A percentile compares a stretch with the other conserved stretches of the same genome.
Evolutionary conservation across 2,329 filamentous ascomycete species (phyloP).

Genomic region (Tolypocladium ovalisporum): DNA sequence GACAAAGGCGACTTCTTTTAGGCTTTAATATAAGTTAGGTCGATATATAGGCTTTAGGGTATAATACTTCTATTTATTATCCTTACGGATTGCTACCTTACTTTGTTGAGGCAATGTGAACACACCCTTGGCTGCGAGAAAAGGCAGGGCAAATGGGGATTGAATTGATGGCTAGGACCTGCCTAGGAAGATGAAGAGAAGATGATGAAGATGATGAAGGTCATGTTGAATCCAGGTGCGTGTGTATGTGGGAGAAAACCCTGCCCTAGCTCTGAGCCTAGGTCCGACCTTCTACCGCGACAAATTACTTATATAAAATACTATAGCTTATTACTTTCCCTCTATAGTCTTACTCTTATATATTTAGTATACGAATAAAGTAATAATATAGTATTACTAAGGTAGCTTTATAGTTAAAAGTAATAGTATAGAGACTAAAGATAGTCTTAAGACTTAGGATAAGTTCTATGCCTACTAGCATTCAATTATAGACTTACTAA

Average conservation of each 20-base stretch:
- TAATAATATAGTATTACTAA: conserved; percentile 6
- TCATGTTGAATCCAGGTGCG: too few species aligned
- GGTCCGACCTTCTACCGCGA: too few species aligned
- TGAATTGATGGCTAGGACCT: too few species aligned
- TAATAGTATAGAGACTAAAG: neutral
- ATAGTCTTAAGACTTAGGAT: conserved; percentile 1
- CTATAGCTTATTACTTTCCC: conserved; percentile 5
- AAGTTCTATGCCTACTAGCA: conserved; percentile 10
- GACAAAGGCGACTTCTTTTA: conserved; percentile 7
- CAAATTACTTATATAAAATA: conserved; percentile 8
- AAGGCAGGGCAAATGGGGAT: too few species aligned
- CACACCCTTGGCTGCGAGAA: too few species aligned
- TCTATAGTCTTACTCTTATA: neutral
- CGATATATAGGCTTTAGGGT: neutral
- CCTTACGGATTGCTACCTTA: conserved; percentile 9
- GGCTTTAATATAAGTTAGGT: conserved; percentile 3
- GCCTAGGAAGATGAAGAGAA: too few species aligned
- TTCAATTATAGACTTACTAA: conserved; percentile 7
- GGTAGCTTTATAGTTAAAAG: neutral
- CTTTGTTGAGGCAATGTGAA: too few species aligned
- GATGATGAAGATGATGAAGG: too few species aligned
- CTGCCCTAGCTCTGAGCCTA: too few species aligned
- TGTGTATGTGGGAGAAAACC: too few species aligned
- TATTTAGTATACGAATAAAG: conserved; percentile 9
- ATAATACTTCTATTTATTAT: conserved; percentile 6